Evolutionary conservation across 495 filamentous ascomycete genomes (phyloP).

Genomic region (Neurospora intermedia): DNA sequence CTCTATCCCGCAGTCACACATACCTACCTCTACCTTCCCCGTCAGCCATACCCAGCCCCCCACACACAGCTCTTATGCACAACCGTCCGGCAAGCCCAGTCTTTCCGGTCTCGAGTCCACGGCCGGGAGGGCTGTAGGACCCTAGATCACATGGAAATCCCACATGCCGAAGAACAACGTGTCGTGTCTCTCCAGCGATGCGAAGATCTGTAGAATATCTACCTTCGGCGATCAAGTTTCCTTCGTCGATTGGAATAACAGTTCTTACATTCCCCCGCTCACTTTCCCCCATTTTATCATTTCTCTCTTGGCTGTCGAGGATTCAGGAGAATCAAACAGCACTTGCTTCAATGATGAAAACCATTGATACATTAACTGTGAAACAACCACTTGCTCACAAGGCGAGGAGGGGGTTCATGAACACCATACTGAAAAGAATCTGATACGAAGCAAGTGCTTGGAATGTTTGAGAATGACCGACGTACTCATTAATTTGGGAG

Average conservation of each 20-base stretch:
- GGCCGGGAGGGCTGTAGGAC: background rate
- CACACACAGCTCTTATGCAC: background rate
- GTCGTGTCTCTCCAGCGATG: background rate
- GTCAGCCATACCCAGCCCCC: background rate
- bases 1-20: background rate
- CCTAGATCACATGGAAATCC: background rate
- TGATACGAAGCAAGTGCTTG: background rate
- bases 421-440: background rate
- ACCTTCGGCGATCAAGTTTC: background rate
- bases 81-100: background rate
- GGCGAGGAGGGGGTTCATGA: background rate
- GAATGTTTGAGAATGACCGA: background rate
- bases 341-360: background rate
- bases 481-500: background rate
- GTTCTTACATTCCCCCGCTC: background rate
- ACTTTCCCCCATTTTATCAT: background rate
- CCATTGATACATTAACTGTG: background rate
- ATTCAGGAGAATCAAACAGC: background rate
- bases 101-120: background rate
- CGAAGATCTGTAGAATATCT: background rate
- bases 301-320: background rate
- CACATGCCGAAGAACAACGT: background rate
- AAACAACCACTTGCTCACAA: background rate
- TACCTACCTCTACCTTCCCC: background rate
- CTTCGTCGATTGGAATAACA: background rate